Evolutionary conservation across 1,284 basidiomycete species (phyloP), one percentile per base, ranked within the genome.

Genomic region (Ganoderma leucocontextum): DNA sequence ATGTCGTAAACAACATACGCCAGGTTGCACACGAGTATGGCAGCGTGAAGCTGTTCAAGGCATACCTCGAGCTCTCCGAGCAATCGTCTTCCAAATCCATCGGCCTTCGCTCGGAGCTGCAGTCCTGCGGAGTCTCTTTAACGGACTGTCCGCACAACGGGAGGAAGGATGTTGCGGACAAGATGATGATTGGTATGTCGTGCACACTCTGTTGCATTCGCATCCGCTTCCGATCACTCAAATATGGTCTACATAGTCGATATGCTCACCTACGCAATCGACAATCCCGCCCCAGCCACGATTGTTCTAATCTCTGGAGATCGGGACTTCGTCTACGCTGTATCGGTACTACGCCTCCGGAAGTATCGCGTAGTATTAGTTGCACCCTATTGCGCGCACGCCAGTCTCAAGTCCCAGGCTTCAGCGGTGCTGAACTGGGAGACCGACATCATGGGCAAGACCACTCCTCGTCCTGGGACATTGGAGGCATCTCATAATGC

Each of bases 261-360:
- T 72, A 89, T 90, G 84, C 77, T 90, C 65, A 80, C 84, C 1
- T 85, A 85, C 76, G 87, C 86, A 2, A 84, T 89, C 66, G 89
- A 90, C 78, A 84, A 85, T 66, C 82, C 84, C 13, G 66, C 82
- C 3, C 85, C 86, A 1, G 81, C 82, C 44, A 88, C 87, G 5
- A 80, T 89, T 59, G 75, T 89, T 53, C 76, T 89, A 38, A 86
- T 90, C 63, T 84, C 87, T 2, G 86, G 85, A 15, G 87, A 89
- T 76, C 80, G 86, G 55, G 88, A 89, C 74, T 90, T 89, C 75
- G 84, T 86, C 0, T 89, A 89, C 75, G 84, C 85, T 19, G 78
- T 87, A 29, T 85, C 88, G 2, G 80, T 84, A 53, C 78, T 89
- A n/a, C 82, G 85, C 36, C 78, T 86, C 47, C 81, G 88, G 57